Percentiles rank a stretch among this genome's conserved stretches.
Conservation (phyloP, 2,329 filamentous ascomycete genomes). For the Dactylellina haptotyla region DNA sequence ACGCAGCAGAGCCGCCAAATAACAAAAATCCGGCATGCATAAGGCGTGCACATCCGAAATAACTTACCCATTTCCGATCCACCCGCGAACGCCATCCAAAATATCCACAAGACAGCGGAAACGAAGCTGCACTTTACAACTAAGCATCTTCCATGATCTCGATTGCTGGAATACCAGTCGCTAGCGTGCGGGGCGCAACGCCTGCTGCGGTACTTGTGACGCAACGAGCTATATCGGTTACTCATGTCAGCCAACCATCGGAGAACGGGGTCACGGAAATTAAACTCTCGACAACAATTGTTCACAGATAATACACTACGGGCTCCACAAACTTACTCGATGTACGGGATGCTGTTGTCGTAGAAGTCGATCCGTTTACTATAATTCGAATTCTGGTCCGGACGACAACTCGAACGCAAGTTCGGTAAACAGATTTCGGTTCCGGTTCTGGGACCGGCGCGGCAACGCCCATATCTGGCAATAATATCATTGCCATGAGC, state of each 20-base stretch:
- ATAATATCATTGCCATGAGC: constrained; percentile 2
- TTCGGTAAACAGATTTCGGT: constrained; percentile 5
- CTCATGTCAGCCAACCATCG: background rate
- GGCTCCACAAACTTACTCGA: constrained; percentile 6
- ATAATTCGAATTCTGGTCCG: constrained; percentile 15
- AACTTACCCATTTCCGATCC: too few species aligned
- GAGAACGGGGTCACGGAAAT: background rate
- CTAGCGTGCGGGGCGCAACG: constrained; percentile 6
- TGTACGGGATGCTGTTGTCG: constrained; percentile 9
- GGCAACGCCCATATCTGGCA: background rate
- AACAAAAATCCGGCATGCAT: background rate
- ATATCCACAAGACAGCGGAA: constrained; percentile 6
- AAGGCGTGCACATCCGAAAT: too few species aligned
- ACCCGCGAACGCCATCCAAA: background rate
- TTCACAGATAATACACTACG: background rate
- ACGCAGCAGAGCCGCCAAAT: background rate
- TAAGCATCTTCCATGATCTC: constrained; percentile 11
- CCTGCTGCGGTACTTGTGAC: constrained; percentile 14
- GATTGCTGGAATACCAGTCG: constrained; percentile 29
- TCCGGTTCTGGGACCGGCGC: constrained; percentile 6
- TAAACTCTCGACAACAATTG: background rate
- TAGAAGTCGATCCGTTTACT: constrained; percentile 12
- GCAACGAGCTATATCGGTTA: constrained; percentile 15
- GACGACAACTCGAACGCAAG: constrained; percentile 21
- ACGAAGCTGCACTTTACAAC: background rate